Evolutionary conservation across 495 filamentous ascomycete genomes (phyloP), one percentile per base, ranked within the genome.

Genomic region (Margaritispora aquatica): DNA sequence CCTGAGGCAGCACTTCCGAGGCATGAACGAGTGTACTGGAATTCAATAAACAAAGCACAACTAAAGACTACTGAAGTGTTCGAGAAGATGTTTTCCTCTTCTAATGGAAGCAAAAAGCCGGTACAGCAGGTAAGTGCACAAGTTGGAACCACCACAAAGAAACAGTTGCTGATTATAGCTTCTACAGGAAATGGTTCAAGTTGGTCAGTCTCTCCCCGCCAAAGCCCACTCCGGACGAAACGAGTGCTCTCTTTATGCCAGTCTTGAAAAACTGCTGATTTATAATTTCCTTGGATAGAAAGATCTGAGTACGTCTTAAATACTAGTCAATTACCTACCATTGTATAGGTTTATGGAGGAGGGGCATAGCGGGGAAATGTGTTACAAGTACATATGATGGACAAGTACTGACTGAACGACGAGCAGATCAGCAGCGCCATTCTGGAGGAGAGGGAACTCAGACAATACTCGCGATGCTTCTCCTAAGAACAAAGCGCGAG

Each of bases 131-230:
- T 91, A 72, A 71, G 83, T 71, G 44, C 57, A 54, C 27, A 47
- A 26, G 9, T 54, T 20, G 23, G 55, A 48, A 15, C 7, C 15
- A 15, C 27, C 54, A 26, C 4, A 51, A n/a, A 51, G 53, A 58
- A 55, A 53, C 7, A 47, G n/a, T 50, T 56, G 62, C 65, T 67
- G 36, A 67, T 53, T 19, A 26, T 57, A 55, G 34, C 55, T 53
- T 51, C 47, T 55, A 38, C 41, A 97, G 92, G 93, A 98, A 83
- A 98, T 98, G 94, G 89, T 96, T 63, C 93, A 98, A 86, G 91
- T 98, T 80, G 94, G 94, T 97, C 84, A 61, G 55, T 59, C 55
- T 22, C 31, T 26, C 58, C 55, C 59, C 59, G 36, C 55, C 55
- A 54, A 17, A 44, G 17, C n/a, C 27, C 26, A 19, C 26, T 26